Evolutionary conservation across 176 grass and related monocot species (phyloP), one percentile per base, ranked within the genome.

Genomic region (Melocanna baccifera): DNA sequence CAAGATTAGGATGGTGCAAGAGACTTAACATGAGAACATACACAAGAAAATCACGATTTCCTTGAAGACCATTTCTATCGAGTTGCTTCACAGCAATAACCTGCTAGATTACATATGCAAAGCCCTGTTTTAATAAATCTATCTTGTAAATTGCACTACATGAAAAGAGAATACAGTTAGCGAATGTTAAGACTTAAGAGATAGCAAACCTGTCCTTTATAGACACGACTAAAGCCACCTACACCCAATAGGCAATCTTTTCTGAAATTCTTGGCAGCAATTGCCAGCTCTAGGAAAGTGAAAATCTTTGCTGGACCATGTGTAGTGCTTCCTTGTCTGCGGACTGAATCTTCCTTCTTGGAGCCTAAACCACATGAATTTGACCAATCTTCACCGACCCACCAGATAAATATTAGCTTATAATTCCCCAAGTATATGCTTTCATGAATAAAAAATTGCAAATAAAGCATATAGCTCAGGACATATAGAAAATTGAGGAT

Each of bases 21-120:
- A 98, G 91, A 85, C 96, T 98, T 81, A 98, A 77, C 96, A 95
- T 98, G 63, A 98, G 91, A 80, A 98, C 96, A 83, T 98, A 93
- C 83, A 98, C 96, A n/a, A 98, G 91, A 90, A 98, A 98, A 78
- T 98, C 96, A 50, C 96, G 87, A 75, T 98, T 98, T 90, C 93
- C 96, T 88, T 98, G 96, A 66, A 98, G 76, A 47, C 96, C 91
- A 40, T 93, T 92, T 92, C 96, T 93, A 71, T 98, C 91, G 59
- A 98, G 91, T 80, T 93, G 96, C 75, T 95, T 98, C 83, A 98
- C 93, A 37, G 96, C 96, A 86, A 98, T 82, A 73, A 83, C 83
- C 96, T 98, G 81, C 50, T 41, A 87, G 55, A 75, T 81, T 46
- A 64, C 67, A 76, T 20, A 43, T 12, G 6, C 22, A 78, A 65